phyloP scores from a whole-genome alignment of 164 flowering plant species.

The Tetrastigma voinierianum region DNA sequence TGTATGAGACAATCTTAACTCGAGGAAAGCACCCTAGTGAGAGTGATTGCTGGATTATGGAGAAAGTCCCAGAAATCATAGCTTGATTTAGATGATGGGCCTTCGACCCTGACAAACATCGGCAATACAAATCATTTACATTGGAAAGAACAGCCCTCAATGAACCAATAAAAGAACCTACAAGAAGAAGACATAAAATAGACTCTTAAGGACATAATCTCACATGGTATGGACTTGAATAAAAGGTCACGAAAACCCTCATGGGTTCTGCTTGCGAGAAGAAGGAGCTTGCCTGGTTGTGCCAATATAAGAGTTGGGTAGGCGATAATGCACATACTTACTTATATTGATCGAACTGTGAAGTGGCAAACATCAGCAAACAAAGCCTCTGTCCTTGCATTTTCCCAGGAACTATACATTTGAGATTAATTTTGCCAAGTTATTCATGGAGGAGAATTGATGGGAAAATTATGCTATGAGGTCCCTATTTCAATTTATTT shows the following conservation, averaged over 20 bases:
- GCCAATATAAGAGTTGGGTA: constrained; percentile 61
- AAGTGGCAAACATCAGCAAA: constrained; percentile 86
- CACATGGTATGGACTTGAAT: constrained; percentile 65
- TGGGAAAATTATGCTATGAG: too few species aligned
- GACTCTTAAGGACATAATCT: background rate
- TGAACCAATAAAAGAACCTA: background rate
- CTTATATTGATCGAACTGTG: constrained; percentile 57
- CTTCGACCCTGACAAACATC: constrained; percentile 67
- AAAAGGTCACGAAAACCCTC: constrained; percentile 38
- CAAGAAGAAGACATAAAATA: background rate
- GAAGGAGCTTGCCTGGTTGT: constrained; percentile 74
- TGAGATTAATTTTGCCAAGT: background rate
- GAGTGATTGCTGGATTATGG: constrained; percentile 40
- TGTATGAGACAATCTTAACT: constrained; percentile 42
- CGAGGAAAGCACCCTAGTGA: constrained; percentile 43
- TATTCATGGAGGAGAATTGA: too few species aligned
- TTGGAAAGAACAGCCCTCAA: background rate
- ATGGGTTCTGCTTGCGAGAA: constrained; percentile 44
- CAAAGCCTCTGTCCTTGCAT: constrained; percentile 72
- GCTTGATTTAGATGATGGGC: constrained; percentile 69
- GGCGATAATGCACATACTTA: constrained; percentile 51
- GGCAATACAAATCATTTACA: constrained; percentile 26
- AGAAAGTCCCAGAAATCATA: constrained; percentile 45
- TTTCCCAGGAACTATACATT: background rate
- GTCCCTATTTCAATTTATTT: too few species aligned